These are phyloP conservation scores for Dendrostoma leiphaemia DNA, from an alignment of 2,329 filamentous ascomycete genomes.

Conservation along the genomic window DNA sequence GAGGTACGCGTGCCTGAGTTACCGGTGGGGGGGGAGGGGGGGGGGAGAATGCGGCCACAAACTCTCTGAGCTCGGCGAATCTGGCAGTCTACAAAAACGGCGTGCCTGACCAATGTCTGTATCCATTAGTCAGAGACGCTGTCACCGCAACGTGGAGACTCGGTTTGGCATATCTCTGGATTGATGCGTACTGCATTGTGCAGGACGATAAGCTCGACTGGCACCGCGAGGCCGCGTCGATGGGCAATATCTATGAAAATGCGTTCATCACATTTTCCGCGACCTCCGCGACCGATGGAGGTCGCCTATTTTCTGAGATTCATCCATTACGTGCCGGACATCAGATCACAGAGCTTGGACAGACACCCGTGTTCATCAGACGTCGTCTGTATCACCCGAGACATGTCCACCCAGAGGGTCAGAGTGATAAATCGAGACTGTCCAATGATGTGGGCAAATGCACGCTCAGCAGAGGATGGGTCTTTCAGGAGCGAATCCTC, in stretches of 20 bases:
- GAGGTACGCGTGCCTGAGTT: not conserved
- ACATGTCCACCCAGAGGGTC: too few relatives aligned
- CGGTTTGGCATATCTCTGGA: not conserved
- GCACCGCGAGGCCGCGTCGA: not conserved
- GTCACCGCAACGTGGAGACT: not conserved
- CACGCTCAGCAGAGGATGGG: not conserved
- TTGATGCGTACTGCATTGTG: not conserved
- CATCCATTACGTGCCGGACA: not conserved
- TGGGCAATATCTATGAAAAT: conserved; percentile 1
- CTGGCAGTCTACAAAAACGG: not conserved
- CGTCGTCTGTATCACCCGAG: not conserved
- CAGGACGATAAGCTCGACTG: not conserved
- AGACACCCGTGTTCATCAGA: not conserved
- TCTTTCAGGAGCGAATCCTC: not conserved
- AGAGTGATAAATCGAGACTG: not conserved
- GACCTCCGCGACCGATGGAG: not conserved
- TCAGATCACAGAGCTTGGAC: not conserved
- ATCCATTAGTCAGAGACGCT: not conserved
- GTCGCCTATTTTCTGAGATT: not conserved
- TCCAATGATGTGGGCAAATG: not conserved
- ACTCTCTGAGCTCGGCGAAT: not conserved
- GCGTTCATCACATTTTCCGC: not conserved
- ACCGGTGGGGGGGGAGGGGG: not conserved
- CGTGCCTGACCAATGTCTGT: not conserved
- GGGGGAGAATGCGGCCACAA: too few relatives aligned